Evolutionary conservation across 2,329 filamentous ascomycete species (phyloP), one percentile per base, ranked within the genome.

Genomic region (Talaromyces sp.): DNA sequence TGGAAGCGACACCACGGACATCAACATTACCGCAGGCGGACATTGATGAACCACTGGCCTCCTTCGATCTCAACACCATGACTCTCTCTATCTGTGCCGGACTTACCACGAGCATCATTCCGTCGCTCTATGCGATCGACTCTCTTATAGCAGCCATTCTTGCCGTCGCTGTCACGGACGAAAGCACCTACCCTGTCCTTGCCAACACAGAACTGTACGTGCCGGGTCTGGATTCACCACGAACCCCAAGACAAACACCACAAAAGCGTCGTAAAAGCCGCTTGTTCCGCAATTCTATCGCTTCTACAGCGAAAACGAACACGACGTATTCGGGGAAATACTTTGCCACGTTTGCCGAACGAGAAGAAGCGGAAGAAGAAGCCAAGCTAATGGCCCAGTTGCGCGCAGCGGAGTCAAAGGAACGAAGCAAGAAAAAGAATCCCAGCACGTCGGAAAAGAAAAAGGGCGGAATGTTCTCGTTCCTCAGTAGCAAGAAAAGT

Each of bases 61-160:
- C 76, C 2, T 72, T 84, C 4, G 80, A 82, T 62, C 73, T 83
- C 15, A 74, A 74, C 31, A 79, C 77, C 1, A 74, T 76, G 65
- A 78, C 74, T 0, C 70, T 82, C 0, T 76, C 76, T 1, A 75
- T 84, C 43, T 77, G 77, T 22, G 75, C 80, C 1, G 73, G 74
- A 3, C 71, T 75, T 1, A 80, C 82, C 10, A 73, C 75, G 2
- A 71, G 74, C 7, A 77, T 75, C 0, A 77, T 83, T 9, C 79
- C 80, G 1, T 82, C 80, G 7, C 69, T 82, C 35, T 83, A 83
- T 65, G 78, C 79, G 8, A 79, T 83, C 41, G 82, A 84, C 67
- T 79, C 80, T 5, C 69, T 83, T 13, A 71, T 84, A 52, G 77
- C 80, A 1, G 78, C 81, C 4, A 73, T 83, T 8, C 69, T 84